A percentile compares a stretch with the other conserved stretches of the same genome.
Conservation (phyloP, 1,139 yeast genomes). For the Kurtzmaniella natalensis region DNA sequence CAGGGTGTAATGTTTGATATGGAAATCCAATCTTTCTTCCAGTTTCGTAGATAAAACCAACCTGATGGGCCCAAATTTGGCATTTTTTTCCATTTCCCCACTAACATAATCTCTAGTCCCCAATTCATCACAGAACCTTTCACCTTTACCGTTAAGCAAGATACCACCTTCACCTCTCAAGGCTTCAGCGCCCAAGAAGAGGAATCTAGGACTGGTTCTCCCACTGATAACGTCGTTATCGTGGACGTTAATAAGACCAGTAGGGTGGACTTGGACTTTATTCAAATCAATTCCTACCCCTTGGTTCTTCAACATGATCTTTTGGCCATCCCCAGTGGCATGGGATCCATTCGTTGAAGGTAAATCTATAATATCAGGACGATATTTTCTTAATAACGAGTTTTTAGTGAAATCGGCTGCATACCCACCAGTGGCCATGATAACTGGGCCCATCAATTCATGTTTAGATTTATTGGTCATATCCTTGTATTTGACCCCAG, state of each 20-base stretch:
- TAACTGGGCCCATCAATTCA: conserved; percentile 50
- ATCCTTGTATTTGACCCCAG: conserved; percentile 48
- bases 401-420: conserved; percentile 55
- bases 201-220: conserved; percentile 43
- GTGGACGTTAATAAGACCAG: conserved; percentile 68
- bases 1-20: conserved; percentile 62
- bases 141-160: conserved; percentile 56
- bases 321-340: conserved; percentile 77
- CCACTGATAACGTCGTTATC: conserved; percentile 46
- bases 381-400: conserved; percentile 46
- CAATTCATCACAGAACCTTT: conserved; percentile 68
- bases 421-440: conserved; percentile 80
- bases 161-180: conserved; percentile 76
- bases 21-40: conserved; percentile 46
- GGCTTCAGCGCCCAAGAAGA: conserved; percentile 76
- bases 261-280: conserved; percentile 78
- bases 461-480: conserved; percentile 29
- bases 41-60: conserved; percentile 43
- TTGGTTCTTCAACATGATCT: conserved; percentile 51
- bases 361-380: conserved; percentile 58
- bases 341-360: conserved; percentile 75
- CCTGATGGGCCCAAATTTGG: conserved; percentile 47
- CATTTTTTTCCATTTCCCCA: conserved; percentile 49
- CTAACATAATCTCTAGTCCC: conserved; percentile 69
- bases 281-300: conserved; percentile 71